Percentiles rank a stretch among this genome's conserved stretches.
Evolutionary conservation across 2,329 filamentous ascomycete species (phyloP).

Genomic region (Phoma sp.): DNA sequence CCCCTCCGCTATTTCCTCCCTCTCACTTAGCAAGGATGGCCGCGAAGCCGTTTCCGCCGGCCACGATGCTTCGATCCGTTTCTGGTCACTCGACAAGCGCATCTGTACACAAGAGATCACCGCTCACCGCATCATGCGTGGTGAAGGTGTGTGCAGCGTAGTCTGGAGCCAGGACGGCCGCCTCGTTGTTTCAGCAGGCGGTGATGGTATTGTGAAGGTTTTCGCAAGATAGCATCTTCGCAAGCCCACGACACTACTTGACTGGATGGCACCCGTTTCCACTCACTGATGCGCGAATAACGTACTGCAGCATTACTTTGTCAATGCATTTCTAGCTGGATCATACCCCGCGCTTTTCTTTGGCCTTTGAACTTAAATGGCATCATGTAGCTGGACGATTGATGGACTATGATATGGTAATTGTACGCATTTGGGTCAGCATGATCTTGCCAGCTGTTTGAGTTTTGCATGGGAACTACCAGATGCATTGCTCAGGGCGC

Average conservation of each 20-base stretch:
- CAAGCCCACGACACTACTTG: background rate
- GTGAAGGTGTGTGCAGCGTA: constrained; percentile 91
- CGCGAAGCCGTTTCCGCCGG: constrained; percentile 94
- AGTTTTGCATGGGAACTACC: background rate
- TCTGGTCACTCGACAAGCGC: constrained; percentile 97
- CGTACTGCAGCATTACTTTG: constrained; percentile 5
- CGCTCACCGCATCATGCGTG: constrained; percentile 90
- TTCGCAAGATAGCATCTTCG: constrained; percentile 58
- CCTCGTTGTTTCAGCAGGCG: constrained; percentile 93
- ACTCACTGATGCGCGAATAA: background rate
- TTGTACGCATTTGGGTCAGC: constrained; percentile 10
- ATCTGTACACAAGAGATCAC: constrained; percentile 96
- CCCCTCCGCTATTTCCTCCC: constrained; percentile 87
- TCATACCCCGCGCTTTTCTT: constrained; percentile 18
- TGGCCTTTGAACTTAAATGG: constrained; percentile 5
- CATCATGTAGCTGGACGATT: constrained; percentile 21
- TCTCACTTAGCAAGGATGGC: constrained; percentile 91
- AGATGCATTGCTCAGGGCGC: constrained; percentile 7
- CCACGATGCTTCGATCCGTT: constrained; percentile 92
- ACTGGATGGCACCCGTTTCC: background rate
- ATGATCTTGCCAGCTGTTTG: background rate
- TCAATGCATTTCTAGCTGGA: constrained; percentile 21
- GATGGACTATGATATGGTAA: constrained; percentile 18
- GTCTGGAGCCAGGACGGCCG: constrained; percentile 96
- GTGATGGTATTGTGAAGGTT: constrained; percentile 95